Base-by-base conservation (phyloP, 2,329 filamentous ascomycete genomes). In the Xylariaceae sp. region DNA sequence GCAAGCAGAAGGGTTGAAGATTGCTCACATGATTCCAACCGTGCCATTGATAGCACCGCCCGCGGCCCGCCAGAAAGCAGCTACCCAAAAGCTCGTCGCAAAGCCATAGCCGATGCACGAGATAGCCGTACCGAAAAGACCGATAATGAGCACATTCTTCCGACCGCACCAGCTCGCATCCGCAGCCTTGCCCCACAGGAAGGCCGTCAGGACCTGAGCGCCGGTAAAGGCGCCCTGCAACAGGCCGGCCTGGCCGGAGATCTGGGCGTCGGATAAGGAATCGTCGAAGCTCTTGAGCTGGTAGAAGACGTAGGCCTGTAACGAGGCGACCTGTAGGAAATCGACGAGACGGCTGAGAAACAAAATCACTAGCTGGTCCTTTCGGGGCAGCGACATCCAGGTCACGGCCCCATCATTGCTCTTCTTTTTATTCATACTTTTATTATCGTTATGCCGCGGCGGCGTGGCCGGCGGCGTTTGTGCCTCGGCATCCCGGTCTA, bases 231-330 rank as follows among this genome's bases (percentile, higher is more conserved):
- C 81, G 12, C 83, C 87, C 53, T 87, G 84, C 30, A 90, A 72
- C 26, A 89, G 73, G 30, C 87, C 87, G 0, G 85, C 86, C 65
- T 89, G 86, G 4, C 77, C 77, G 0, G 87, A 82, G 54, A 89
- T 85, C 46, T 73, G 69, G 29, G 75, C 68, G 53, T 80, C 76
- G 12, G 77, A 74, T 11, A 80, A 68, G 0, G 77, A 80, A 1
- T 78, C 78, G 56, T 74, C 69, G 66, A 90, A 87, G 3, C 81
- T 85, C 62, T 82, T 83, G 11, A 90, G 79, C 69, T 89, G 86
- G 70, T 88, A 89, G 71, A 87, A 90, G 67, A 91, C 80, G 67
- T 89, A 91, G 42, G 84, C 80, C 64, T 86, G 80, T 35, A 87
- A 69, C 1, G 80, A 84, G 5, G 85, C 87, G 56, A 89, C 81